Percentiles rank a stretch among this genome's conserved stretches.
phyloP scores from a whole-genome alignment of 148 eudicot species.

The Vaccinium macrocarpon region DNA sequence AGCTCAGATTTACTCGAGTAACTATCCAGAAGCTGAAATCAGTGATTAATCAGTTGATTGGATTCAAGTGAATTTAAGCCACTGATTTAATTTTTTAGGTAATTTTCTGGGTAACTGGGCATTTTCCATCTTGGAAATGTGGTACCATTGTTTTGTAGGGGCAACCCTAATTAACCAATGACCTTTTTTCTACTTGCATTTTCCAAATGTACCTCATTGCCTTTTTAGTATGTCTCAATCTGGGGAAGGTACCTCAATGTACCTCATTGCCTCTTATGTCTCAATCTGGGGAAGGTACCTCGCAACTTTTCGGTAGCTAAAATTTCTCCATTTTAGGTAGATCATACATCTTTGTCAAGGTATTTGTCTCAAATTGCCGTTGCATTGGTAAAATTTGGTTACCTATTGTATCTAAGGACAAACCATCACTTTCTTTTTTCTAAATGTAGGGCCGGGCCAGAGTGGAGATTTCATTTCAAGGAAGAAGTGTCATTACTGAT shows the following conservation, averaged over 20 bases:
- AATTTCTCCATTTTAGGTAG: background rate
- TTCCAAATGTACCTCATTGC: background rate
- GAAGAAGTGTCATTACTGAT: too few relatives aligned
- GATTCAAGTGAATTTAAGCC: too few relatives aligned
- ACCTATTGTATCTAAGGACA: background rate
- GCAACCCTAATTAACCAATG: too few relatives aligned
- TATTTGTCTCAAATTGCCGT: background rate
- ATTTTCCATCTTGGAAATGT: background rate
- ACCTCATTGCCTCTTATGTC: background rate
- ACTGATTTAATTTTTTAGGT: too few relatives aligned
- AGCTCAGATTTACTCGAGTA: too few relatives aligned
- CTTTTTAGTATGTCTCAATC: background rate
- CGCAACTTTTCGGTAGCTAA: background rate
- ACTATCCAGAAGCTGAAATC: too few relatives aligned
- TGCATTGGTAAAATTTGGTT: background rate
- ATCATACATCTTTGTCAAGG: background rate
- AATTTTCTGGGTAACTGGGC: too few relatives aligned
- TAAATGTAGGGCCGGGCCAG: background rate
- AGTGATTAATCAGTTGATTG: too few relatives aligned
- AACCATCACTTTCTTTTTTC: background rate
- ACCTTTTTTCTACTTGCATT: background rate
- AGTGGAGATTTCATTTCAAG: too few relatives aligned
- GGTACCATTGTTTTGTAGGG: background rate
- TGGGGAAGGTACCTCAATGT: background rate
- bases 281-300: background rate